phyloP scores from a whole-genome alignment of 2,329 filamentous ascomycete species.

The Exserohilum rostratum region DNA sequence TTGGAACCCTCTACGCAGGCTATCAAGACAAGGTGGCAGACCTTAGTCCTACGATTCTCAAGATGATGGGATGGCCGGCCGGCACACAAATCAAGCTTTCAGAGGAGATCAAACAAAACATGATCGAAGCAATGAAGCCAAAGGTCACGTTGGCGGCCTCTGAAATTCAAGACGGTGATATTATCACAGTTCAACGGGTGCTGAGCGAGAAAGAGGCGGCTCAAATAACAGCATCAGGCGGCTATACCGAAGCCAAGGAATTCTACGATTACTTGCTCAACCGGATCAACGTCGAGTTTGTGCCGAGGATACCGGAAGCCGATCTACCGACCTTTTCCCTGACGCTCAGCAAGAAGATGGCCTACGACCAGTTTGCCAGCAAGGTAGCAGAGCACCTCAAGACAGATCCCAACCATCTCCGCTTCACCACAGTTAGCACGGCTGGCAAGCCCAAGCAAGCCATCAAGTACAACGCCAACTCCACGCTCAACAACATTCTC shows the following conservation, averaged over 20 bases:
- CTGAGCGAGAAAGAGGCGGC: conserved; percentile 56
- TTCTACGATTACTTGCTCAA: conserved; percentile 95
- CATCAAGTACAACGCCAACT: conserved; percentile 73
- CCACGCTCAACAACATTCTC: conserved; percentile 80
- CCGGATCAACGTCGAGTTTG: conserved; percentile 78
- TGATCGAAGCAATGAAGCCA: conserved; percentile 93
- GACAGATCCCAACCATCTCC: conserved; percentile 82
- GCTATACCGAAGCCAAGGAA: conserved; percentile 72
- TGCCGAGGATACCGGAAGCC: conserved; percentile 64
- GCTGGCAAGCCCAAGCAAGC: conserved; percentile 78
- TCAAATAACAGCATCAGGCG: conserved; percentile 47
- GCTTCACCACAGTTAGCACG: conserved; percentile 86
- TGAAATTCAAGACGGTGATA: conserved; percentile 96
- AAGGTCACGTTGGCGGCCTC: conserved; percentile 89
- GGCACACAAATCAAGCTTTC: conserved; percentile 76
- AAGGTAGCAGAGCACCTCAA: conserved; percentile 80
- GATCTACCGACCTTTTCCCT: conserved; percentile 74
- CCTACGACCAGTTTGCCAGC: conserved; percentile 83
- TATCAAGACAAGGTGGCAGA: conserved; percentile 89
- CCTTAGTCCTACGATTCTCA: conserved; percentile 75
- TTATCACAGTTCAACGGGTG: conserved; percentile 87
- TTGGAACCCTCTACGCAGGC: conserved; percentile 84
- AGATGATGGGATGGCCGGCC: conserved; percentile 84
- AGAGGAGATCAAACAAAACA: conserved; percentile 97
- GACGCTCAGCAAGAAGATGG: conserved; percentile 83